These are phyloP conservation scores for Salix exigua DNA, from an alignment of 345 rosid genomes.

Conservation along the genomic window DNA sequence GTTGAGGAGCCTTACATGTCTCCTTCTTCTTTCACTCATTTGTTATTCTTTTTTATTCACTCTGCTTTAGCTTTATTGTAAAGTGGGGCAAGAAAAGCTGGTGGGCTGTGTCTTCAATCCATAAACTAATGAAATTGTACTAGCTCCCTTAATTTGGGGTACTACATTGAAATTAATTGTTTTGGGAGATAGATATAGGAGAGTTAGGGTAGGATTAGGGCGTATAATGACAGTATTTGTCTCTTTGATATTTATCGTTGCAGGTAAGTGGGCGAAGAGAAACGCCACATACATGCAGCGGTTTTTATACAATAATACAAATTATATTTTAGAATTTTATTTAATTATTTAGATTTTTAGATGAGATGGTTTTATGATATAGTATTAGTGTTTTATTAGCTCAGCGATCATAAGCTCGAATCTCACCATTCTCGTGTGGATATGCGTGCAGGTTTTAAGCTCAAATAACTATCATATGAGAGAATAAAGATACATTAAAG, in stretches of 20 bases:
- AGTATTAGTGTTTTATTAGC: too few relatives aligned
- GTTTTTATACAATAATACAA: too few relatives aligned
- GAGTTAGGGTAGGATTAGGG: constrained; percentile 15
- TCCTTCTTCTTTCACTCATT: constrained; percentile 26
- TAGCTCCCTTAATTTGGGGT: constrained; percentile 18
- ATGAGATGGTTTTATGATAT: too few relatives aligned
- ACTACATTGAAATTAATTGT: constrained; percentile 5
- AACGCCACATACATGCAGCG: background rate
- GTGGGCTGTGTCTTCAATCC: constrained; percentile 11
- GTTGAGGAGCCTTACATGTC: constrained; percentile 36
- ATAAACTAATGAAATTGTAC: constrained; percentile 11
- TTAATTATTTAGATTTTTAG: too few relatives aligned
- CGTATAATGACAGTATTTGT: background rate
- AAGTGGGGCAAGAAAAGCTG: constrained; percentile 41
- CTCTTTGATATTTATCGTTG: background rate
- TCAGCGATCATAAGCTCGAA: fast-evolving
- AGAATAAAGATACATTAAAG: fast-evolving
- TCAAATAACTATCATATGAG: too few relatives aligned
- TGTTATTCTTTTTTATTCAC: constrained; percentile 27
- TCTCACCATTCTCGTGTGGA: too few relatives aligned
- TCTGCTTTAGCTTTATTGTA: constrained; percentile 46
- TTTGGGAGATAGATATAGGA: background rate
- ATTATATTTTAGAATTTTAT: too few relatives aligned
- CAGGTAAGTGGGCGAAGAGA: background rate
- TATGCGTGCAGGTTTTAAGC: too few relatives aligned